Percentiles rank a stretch among this genome's conserved stretches.
Evolutionary conservation across 331 rosid genomes (phyloP).

Genomic region (Acacia concinna): DNA sequence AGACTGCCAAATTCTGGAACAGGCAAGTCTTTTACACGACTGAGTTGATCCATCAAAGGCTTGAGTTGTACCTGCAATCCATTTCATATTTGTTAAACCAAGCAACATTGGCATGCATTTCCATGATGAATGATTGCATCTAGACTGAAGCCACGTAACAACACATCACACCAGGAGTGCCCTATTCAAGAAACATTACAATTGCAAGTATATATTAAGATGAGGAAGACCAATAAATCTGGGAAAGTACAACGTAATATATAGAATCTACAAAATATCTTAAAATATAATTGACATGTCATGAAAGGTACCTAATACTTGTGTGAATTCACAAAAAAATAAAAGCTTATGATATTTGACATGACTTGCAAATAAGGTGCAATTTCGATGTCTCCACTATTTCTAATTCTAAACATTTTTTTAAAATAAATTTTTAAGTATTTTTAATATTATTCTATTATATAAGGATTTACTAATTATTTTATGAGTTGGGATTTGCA

Average conservation of each 20-base stretch:
- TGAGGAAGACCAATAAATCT: conserved; percentile 32
- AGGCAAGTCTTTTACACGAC: conserved; percentile 86
- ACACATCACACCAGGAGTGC: background rate
- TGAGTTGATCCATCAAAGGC: conserved; percentile 86
- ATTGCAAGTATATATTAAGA: conserved; percentile 9
- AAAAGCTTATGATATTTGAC: background rate
- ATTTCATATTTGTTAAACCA: conserved; percentile 21
- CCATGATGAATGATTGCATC: background rate
- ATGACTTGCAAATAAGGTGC: background rate
- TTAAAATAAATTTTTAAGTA: background rate
- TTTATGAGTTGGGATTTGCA: background rate
- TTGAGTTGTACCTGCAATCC: conserved; percentile 79
- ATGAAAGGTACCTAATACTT: background rate
- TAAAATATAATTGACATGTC: background rate
- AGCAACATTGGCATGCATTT: background rate
- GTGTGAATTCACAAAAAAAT: background rate
- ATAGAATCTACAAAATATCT: conserved; percentile 6
- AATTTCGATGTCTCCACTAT: background rate
- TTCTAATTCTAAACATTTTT: background rate
- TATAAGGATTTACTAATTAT: background rate
- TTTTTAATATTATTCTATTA: background rate
- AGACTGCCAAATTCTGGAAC: conserved; percentile 93
- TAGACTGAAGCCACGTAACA: background rate
- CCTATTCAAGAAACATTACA: background rate
- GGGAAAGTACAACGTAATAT: background rate